A percentile compares a stretch with the other conserved stretches of the same genome.
Conservation (phyloP, 2,329 filamentous ascomycete genomes). For the Apiospora rasikravindrae region DNA sequence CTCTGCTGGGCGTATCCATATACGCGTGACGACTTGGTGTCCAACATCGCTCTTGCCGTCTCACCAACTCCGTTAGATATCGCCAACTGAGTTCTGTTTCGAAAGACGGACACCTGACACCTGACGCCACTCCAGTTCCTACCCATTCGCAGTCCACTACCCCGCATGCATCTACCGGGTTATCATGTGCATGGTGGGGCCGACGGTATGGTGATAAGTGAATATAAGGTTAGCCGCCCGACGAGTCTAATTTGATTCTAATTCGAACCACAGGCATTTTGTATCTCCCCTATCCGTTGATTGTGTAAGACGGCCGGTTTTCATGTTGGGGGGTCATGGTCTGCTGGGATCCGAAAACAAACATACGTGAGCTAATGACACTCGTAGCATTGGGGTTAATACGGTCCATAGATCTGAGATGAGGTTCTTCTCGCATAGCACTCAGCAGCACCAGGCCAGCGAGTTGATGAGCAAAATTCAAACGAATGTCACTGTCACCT, state of each 20-base stretch:
- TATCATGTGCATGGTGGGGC: not conserved
- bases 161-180: conserved; percentile 8
- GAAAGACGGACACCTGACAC: not conserved
- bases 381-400: not conserved
- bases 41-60: not conserved
- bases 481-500: not conserved
- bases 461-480: not conserved
- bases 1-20: not conserved
- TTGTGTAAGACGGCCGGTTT: no score
- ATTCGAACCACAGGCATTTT: not conserved
- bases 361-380: not conserved
- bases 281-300: not conserved
- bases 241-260: not conserved
- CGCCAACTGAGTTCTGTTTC: not conserved
- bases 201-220: not conserved
- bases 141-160: no score
- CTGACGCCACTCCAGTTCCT: not conserved
- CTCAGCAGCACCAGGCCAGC: not conserved
- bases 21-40: not conserved
- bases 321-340: not conserved
- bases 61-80: not conserved
- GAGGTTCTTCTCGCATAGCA: not conserved
- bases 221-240: not conserved
- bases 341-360: not conserved
- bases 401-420: not conserved